phyloP scores from a whole-genome alignment of 2,329 filamentous ascomycete genomes.

The Diplodia corticola region DNA sequence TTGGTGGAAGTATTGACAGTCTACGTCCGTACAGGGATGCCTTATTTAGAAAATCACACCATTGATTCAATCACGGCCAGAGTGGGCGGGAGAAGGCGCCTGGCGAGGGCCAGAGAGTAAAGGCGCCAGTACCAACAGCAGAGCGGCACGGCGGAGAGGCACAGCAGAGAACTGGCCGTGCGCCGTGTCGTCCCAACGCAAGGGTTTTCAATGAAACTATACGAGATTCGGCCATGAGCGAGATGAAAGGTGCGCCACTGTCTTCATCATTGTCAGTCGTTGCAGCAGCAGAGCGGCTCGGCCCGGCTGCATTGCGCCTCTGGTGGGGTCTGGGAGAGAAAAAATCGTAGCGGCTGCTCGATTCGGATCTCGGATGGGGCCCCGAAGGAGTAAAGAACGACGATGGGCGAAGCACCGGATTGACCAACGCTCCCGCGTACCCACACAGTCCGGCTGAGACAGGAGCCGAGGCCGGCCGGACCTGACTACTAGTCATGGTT shows the following conservation, averaged over 20 bases:
- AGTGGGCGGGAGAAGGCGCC: background rate
- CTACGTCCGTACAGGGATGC: no score
- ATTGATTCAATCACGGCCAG: background rate
- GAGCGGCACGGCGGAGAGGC: background rate
- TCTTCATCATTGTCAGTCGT: background rate
- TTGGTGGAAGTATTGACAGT: background rate
- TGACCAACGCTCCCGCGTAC: background rate
- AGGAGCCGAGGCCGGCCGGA: background rate
- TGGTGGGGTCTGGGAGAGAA: background rate
- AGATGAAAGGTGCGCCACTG: background rate
- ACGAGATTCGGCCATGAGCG: background rate
- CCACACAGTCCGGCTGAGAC: background rate
- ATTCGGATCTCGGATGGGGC: background rate
- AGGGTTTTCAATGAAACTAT: background rate
- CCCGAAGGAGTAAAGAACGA: background rate
- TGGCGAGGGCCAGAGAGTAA: background rate
- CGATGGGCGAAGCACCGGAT: background rate
- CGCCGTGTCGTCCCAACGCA: background rate
- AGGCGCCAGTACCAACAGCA: background rate
- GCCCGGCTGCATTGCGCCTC: conserved; percentile 1
- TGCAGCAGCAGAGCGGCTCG: conserved; percentile 4
- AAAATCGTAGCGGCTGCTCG: background rate
- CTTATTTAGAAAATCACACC: background rate
- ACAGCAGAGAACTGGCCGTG: background rate
- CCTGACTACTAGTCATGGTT: background rate